Conservation (phyloP, 495 filamentous ascomycete species). For the Xylaria palmicola region DNA sequence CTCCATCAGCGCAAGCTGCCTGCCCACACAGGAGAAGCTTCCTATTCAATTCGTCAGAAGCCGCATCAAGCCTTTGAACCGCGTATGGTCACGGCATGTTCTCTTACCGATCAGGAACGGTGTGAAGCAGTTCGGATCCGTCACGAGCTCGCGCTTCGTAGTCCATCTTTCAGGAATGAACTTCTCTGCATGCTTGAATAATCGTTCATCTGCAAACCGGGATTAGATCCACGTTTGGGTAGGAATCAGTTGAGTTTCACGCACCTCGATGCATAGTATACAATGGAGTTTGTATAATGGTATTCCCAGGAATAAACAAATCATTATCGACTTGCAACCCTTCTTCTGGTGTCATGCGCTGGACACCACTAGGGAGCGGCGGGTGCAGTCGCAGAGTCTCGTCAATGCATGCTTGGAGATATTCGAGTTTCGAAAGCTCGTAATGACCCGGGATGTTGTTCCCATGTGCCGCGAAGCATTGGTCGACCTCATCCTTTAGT, state of each 20-base stretch:
- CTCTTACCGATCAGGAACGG: background rate
- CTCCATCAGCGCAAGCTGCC: constrained; percentile 22
- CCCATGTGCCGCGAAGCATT: background rate
- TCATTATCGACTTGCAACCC: background rate
- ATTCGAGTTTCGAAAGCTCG: background rate
- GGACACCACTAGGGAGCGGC: background rate
- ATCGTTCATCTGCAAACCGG: background rate
- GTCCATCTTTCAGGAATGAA: background rate
- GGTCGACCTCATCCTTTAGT: background rate
- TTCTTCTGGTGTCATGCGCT: background rate
- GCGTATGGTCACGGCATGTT: background rate
- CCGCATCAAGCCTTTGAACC: background rate
- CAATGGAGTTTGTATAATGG: background rate
- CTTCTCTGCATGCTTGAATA: background rate
- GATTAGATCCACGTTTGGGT: too few relatives aligned
- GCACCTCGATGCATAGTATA: background rate
- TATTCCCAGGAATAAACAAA: background rate
- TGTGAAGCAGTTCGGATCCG: background rate
- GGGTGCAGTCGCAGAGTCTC: background rate
- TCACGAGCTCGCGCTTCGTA: background rate
- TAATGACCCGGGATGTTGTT: background rate
- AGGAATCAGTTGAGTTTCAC: too few relatives aligned
- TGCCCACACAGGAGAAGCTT: constrained; percentile 19
- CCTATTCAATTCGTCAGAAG: background rate
- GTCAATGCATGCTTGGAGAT: too few relatives aligned